Evolutionary conservation across 345 rosid species (phyloP).

Genomic region (Gossypium australe): DNA sequence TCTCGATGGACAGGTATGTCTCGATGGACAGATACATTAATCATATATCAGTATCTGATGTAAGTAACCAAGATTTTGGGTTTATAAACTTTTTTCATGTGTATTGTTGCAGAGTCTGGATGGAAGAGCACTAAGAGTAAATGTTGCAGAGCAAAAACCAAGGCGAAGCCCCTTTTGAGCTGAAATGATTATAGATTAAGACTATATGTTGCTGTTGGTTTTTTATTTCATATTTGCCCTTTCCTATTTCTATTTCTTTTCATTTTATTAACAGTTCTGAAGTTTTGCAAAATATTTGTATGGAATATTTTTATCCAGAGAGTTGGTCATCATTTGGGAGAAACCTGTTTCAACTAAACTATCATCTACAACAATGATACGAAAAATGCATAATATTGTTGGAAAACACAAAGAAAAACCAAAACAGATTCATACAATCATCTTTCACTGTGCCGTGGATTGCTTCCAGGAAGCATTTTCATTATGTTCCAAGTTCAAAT

Average conservation of each 20-base stretch:
- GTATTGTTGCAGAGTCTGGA: constrained; percentile 55
- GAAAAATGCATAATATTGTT: not conserved
- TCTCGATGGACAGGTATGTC: constrained; percentile 88
- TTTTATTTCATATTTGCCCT: not conserved
- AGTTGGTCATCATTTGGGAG: too few species aligned
- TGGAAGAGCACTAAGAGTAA: constrained; percentile 84
- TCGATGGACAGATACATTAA: constrained; percentile 58
- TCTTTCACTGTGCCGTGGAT: not conserved
- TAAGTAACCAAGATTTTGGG: constrained; percentile 11
- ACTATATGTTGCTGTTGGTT: constrained; percentile 6
- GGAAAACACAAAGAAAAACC: not conserved
- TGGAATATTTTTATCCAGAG: too few species aligned
- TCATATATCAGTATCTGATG: constrained; percentile 11
- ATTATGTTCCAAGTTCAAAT: not conserved
- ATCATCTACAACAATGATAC: not conserved
- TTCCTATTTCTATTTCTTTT: not conserved
- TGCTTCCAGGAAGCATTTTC: not conserved
- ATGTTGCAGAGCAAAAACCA: constrained; percentile 72
- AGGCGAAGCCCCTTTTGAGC: constrained; percentile 54
- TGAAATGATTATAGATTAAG: constrained; percentile 5
- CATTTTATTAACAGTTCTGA: not conserved
- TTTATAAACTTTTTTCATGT: not conserved
- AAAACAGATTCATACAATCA: not conserved
- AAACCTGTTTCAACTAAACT: not conserved
- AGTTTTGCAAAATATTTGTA: not conserved